Evolutionary conservation across 495 filamentous ascomycete species (phyloP).

Genomic region (Lophiotrema nucula): DNA sequence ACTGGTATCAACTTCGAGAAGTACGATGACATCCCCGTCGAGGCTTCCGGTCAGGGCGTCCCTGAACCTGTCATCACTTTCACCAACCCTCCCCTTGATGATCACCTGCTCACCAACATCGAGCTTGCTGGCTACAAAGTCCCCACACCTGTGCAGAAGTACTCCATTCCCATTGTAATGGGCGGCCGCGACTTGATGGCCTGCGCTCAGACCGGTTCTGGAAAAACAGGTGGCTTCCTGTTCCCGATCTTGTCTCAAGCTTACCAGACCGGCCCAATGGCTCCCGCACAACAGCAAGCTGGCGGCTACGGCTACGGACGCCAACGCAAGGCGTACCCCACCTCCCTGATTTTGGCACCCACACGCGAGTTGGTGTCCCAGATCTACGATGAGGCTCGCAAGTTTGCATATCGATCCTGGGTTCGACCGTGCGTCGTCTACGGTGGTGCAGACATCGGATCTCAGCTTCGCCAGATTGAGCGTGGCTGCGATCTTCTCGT

Average conservation of each 20-base stretch:
- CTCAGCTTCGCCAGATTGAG: conserved; percentile 95
- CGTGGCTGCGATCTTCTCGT: conserved; percentile 96
- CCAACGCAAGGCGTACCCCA: conserved; percentile 91
- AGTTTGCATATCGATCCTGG: conserved; percentile 98
- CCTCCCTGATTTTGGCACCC: conserved; percentile 89
- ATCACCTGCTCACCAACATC: conserved; percentile 89
- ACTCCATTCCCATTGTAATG: conserved; percentile 97
- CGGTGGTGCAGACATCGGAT: conserved; percentile 96
- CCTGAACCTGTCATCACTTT: conserved; percentile 88
- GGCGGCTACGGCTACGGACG: conserved; percentile 69
- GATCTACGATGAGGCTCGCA: conserved; percentile 96
- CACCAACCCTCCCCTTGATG: conserved; percentile 90
- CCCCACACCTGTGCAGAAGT: conserved; percentile 96
- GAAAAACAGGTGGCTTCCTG: conserved; percentile 98
- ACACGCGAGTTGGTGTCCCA: conserved; percentile 98
- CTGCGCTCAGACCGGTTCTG: conserved; percentile 97
- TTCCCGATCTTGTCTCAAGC: conserved; percentile 98
- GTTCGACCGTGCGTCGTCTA: conserved; percentile 98
- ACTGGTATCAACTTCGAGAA: conserved; percentile 99
- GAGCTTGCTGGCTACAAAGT: conserved; percentile 88
- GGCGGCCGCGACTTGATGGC: conserved; percentile 96
- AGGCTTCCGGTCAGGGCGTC: conserved; percentile 90
- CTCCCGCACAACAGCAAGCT: conserved; percentile 57
- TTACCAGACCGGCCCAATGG: conserved; percentile 79
- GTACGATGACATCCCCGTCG: conserved; percentile 98